Conservation (phyloP, 441 rosid species). For the Theobroma grandiflorum region DNA sequence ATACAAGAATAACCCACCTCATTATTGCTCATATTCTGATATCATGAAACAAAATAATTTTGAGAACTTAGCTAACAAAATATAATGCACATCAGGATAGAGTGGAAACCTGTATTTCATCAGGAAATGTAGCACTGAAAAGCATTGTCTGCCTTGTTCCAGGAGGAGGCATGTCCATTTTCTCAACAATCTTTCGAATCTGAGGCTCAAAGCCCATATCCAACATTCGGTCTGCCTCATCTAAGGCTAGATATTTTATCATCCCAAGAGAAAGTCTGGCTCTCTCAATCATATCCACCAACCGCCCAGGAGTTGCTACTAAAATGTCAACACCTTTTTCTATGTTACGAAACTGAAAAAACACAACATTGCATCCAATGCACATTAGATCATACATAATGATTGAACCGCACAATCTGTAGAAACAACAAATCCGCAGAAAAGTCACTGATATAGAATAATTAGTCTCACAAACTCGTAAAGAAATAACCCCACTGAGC, state of each 20-base stretch:
- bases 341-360: constrained; percentile 28
- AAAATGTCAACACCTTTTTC: constrained; percentile 96
- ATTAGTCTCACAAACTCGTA: too few relatives aligned
- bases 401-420: neutral
- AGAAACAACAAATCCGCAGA: neutral
- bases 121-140: constrained; percentile 96
- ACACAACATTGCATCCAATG: neutral
- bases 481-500: neutral
- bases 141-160: constrained; percentile 88
- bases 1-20: neutral
- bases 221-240: constrained; percentile 95
- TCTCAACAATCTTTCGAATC: constrained; percentile 90
- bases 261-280: constrained; percentile 87
- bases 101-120: constrained; percentile 79
- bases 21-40: neutral
- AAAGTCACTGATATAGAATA: neutral
- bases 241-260: constrained; percentile 83
- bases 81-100: neutral
- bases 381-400: neutral
- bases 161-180: constrained; percentile 92
- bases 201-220: constrained; percentile 99
- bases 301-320: constrained; percentile 95
- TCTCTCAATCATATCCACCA: constrained; percentile 91
- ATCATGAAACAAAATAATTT: neutral
- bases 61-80: neutral